Evolutionary conservation across 2,329 filamentous ascomycete species (phyloP).

Genomic region (Dactylellina parvicollis): DNA sequence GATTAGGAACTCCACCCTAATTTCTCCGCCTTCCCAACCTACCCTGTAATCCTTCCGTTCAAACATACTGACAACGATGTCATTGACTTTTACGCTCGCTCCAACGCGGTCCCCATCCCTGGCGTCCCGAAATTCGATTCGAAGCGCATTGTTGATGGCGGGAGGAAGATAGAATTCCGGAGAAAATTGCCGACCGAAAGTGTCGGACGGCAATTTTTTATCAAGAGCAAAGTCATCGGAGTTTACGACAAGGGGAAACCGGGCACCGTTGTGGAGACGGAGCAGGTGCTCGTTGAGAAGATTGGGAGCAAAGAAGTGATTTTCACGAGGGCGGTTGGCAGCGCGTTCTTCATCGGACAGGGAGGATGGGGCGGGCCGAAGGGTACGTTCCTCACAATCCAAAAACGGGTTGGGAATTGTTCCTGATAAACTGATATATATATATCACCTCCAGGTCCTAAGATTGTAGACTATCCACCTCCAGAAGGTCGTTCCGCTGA

Average conservation of each 20-base stretch:
- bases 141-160: conserved; percentile 80
- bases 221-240: conserved; percentile 79
- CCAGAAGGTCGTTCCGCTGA: conserved; percentile 78
- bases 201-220: conserved; percentile 77
- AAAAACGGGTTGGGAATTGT: neutral
- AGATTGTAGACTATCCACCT: conserved; percentile 79
- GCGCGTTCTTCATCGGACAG: conserved; percentile 82
- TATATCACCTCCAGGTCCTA: conserved; percentile 65
- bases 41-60: conserved; percentile 84
- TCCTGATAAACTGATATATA: neutral
- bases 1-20: conserved; percentile 88
- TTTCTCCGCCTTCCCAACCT: conserved; percentile 89
- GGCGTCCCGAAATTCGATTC: conserved; percentile 80
- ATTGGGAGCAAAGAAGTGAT: conserved; percentile 70
- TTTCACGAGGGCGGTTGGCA: conserved; percentile 75
- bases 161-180: conserved; percentile 80
- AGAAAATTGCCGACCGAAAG: conserved; percentile 79
- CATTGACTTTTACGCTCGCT: conserved; percentile 79
- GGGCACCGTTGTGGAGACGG: conserved; percentile 81
- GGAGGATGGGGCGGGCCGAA: conserved; percentile 90
- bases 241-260: conserved; percentile 91
- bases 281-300: conserved; percentile 78
- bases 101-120: conserved; percentile 74
- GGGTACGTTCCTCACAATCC: conserved; percentile 64
- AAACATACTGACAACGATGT: conserved; percentile 80